Percentiles rank a stretch among this genome's conserved stretches.
phyloP scores from a whole-genome alignment of 2,329 filamentous ascomycete species.

The Salinomyces thailandicus region DNA sequence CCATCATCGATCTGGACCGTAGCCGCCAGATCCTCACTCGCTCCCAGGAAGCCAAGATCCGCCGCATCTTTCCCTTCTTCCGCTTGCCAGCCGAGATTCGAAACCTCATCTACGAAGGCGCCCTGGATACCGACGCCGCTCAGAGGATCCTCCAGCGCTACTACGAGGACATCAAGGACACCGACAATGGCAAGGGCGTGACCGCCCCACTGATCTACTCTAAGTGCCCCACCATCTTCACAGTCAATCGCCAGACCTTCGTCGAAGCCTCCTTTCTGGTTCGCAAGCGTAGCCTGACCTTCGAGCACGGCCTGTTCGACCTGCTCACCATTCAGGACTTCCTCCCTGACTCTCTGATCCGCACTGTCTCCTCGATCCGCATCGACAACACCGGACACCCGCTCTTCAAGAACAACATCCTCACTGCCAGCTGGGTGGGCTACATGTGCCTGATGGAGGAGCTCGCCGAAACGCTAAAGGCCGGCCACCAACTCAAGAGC shows the following conservation, averaged over 20 bases:
- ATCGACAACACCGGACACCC: constrained; percentile 76
- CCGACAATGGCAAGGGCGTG: constrained; percentile 2
- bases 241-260: constrained; percentile 27
- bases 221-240: constrained; percentile 22
- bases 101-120: constrained; percentile 16
- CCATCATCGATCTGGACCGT: constrained; percentile 3
- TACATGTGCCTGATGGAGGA: constrained; percentile 18
- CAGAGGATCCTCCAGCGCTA: constrained; percentile 14
- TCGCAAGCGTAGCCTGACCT: constrained; percentile 15
- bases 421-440: constrained; percentile 17
- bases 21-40: constrained; percentile 13
- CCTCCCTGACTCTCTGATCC: constrained; percentile 14
- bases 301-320: constrained; percentile 23
- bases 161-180: constrained; percentile 8
- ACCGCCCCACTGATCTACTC: constrained; percentile 7
- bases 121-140: constrained; percentile 9
- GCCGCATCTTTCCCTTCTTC: constrained; percentile 19
- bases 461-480: constrained; percentile 14
- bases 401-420: constrained; percentile 43
- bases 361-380: constrained; percentile 42
- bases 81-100: constrained; percentile 19
- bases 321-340: constrained; percentile 12
- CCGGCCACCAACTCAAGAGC: constrained; percentile 20
- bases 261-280: constrained; percentile 22
- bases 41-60: constrained; percentile 9